A percentile compares a stretch with the other conserved stretches of the same genome.
phyloP scores from a whole-genome alignment of 805 yeast genomes.

The Yarrowia deformans region DNA sequence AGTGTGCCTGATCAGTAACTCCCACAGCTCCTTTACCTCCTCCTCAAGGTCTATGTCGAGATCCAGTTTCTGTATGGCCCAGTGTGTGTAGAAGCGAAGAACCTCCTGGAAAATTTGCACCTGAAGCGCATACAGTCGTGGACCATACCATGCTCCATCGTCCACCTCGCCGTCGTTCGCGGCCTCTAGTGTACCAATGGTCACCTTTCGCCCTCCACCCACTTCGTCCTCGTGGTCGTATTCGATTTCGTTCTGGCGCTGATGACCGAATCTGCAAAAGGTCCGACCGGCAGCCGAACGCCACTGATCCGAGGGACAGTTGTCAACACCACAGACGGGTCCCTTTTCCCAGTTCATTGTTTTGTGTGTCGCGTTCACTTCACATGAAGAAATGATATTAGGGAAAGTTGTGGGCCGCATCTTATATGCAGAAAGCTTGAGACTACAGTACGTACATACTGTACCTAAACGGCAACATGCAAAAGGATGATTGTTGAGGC shows the following conservation, averaged over 20 bases:
- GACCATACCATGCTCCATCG: background rate
- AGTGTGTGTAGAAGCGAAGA: conserved; percentile 2
- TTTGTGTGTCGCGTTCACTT: background rate
- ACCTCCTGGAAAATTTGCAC: conserved; percentile 3
- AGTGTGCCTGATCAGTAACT: background rate
- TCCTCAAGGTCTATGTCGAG: background rate
- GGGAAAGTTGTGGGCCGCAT: background rate
- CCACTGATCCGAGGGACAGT: conserved; percentile 83
- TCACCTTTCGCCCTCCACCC: background rate
- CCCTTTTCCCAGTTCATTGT: conserved; percentile 55
- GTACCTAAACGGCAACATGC: background rate
- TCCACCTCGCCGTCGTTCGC: conserved; percentile 1
- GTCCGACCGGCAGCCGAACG: conserved; percentile 75
- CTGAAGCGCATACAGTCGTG: background rate
- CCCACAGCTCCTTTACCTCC: background rate
- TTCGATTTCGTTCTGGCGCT: conserved; percentile 2
- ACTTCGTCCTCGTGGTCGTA: background rate
- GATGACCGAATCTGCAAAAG: conserved; percentile 92
- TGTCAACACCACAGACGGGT: conserved; percentile 85
- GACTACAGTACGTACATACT: background rate
- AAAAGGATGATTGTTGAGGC: no score
- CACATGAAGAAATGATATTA: background rate
- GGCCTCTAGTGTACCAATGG: background rate
- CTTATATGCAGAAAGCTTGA: background rate
- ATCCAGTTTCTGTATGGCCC: background rate